Evolutionary conservation across 768 basidiomycete genomes (phyloP).

Genomic region (Rhodosporidiobolus sp.): DNA sequence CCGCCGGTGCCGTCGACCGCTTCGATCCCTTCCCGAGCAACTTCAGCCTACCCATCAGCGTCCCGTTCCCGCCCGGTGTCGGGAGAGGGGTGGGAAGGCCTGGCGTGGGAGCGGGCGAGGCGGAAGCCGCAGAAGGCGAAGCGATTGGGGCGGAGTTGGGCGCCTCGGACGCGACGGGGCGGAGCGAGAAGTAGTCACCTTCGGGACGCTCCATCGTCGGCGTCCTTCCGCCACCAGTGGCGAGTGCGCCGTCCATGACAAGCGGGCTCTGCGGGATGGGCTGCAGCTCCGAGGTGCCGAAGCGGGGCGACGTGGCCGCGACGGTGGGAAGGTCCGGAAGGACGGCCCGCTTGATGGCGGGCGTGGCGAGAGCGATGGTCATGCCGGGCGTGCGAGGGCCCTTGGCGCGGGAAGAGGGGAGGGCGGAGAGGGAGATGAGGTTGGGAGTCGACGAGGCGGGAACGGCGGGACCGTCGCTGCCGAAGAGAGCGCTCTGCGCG

Average conservation of each 20-base stretch:
- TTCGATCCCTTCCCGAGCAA: constrained; percentile 66
- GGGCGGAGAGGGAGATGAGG: constrained; percentile 31
- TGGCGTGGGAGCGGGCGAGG: constrained; percentile 52
- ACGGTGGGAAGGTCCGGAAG: constrained; percentile 18
- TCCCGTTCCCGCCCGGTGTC: constrained; percentile 43
- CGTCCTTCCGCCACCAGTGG: constrained; percentile 18
- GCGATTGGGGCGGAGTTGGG: neutral
- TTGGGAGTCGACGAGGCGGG: neutral
- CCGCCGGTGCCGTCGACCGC: constrained; percentile 47
- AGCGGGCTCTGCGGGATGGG: constrained; percentile 29
- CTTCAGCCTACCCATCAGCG: constrained; percentile 63
- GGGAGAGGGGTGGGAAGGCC: constrained; percentile 51
- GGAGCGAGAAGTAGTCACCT: constrained; percentile 37
- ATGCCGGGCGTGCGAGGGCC: constrained; percentile 42
- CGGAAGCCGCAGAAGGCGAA: neutral
- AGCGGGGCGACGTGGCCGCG: constrained; percentile 9
- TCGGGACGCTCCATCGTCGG: constrained; percentile 31
- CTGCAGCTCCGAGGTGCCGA: constrained; percentile 16
- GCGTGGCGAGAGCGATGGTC: constrained; percentile 60
- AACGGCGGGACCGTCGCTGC: neutral
- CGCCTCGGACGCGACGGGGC: constrained; percentile 1
- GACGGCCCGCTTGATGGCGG: constrained; percentile 55
- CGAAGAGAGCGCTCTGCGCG: constrained; percentile 15
- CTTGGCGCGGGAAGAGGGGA: constrained; percentile 3
- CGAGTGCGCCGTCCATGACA: neutral